Percentiles rank a stretch among this genome's conserved stretches.
Evolutionary conservation across 2,329 filamentous ascomycete species (phyloP).

Genomic region (Cladosporium phlei): DNA sequence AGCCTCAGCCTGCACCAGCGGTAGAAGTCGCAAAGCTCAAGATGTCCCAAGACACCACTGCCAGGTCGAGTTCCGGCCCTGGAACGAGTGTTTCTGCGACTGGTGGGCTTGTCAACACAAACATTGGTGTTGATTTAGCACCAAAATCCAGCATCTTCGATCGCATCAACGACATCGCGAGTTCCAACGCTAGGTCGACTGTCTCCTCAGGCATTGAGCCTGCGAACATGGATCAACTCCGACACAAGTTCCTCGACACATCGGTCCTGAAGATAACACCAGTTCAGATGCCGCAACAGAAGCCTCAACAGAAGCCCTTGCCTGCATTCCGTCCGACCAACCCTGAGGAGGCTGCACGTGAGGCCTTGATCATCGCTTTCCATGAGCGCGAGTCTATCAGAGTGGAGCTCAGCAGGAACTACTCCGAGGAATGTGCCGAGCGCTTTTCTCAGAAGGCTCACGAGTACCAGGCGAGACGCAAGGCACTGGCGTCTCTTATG

Average conservation of each 20-base stretch:
- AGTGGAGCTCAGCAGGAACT: constrained; percentile 14
- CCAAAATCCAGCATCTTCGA: no score
- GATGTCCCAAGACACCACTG: no score
- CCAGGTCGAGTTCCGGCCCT: no score
- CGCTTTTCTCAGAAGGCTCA: constrained; percentile 13
- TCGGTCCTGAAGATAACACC: neutral
- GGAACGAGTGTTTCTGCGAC: no score
- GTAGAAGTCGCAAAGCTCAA: no score
- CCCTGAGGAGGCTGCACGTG: constrained; percentile 15
- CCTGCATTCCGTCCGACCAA: no score
- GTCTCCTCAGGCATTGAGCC: no score
- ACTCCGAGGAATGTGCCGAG: constrained; percentile 12
- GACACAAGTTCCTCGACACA: neutral
- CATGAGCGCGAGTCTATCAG: constrained; percentile 18
- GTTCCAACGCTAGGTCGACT: no score
- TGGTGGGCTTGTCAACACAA: no score
- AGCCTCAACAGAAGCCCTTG: neutral
- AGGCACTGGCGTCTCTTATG: constrained; percentile 17
- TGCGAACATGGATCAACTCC: neutral
- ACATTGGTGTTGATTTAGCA: no score
- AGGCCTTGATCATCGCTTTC: constrained; percentile 20
- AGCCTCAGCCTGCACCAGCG: no score
- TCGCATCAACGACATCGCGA: no score
- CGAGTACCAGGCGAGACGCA: constrained; percentile 17
- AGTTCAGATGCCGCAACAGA: neutral